Percentiles rank a stretch among this genome's conserved stretches.
These are phyloP conservation scores for Marasmius fiardii DNA, from an alignment of 1,284 basidiomycete species.

Conservation along the genomic window DNA sequence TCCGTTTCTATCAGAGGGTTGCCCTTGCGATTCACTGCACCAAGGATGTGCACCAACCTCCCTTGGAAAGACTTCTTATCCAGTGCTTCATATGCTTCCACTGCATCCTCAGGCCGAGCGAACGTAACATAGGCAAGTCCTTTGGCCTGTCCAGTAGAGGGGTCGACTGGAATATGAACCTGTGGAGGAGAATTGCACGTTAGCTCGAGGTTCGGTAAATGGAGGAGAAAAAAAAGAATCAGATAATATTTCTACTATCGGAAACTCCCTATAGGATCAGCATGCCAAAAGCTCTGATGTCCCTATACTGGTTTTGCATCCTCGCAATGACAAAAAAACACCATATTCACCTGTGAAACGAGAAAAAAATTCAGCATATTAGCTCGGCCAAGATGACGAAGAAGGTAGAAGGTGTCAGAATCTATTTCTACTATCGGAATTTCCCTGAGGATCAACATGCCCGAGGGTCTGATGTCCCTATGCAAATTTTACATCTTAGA, in stretches of 20 bases:
- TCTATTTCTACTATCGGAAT: constrained; percentile 39
- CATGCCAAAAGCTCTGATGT: constrained; percentile 39
- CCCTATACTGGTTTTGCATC: constrained; percentile 34
- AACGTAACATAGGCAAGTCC: constrained; percentile 88
- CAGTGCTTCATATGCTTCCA: constrained; percentile 74
- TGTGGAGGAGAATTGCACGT: constrained; percentile 25
- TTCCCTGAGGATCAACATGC: constrained; percentile 37
- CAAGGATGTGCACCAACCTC: constrained; percentile 86
- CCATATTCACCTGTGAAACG: constrained; percentile 24
- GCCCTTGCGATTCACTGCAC: constrained; percentile 67
- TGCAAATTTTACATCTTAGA: constrained; percentile 26
- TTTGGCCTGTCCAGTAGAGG: constrained; percentile 66
- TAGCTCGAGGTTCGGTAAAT: not conserved
- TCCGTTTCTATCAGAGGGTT: constrained; percentile 41
- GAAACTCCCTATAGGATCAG: constrained; percentile 34
- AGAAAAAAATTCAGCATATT: constrained; percentile 10
- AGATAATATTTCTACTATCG: constrained; percentile 44
- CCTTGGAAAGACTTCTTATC: constrained; percentile 93
- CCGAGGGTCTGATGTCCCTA: constrained; percentile 37
- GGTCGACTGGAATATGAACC: constrained; percentile 84
- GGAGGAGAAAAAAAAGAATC: constrained; percentile 28
- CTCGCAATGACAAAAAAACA: constrained; percentile 10
- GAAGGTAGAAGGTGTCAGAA: constrained; percentile 23
- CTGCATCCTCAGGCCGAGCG: constrained; percentile 58
- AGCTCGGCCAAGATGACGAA: constrained; percentile 7